phyloP scores from a whole-genome alignment of 345 rosid genomes.

The Citrus inodora region DNA sequence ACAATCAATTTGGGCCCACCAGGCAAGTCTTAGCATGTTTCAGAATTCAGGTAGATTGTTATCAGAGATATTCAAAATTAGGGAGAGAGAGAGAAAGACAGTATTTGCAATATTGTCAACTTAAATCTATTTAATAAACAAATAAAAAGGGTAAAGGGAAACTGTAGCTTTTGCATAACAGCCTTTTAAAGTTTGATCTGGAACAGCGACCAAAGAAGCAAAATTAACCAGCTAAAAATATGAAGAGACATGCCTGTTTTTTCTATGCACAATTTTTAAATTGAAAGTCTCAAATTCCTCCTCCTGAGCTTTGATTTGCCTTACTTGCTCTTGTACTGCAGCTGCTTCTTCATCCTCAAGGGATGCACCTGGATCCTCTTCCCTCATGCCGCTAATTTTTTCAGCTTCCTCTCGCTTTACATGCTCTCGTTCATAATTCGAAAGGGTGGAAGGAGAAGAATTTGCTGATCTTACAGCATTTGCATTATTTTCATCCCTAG shows the following conservation, averaged over 20 bases:
- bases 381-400: constrained; percentile 44
- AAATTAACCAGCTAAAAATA: constrained; percentile 10
- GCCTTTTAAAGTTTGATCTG: not conserved
- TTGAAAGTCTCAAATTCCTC: constrained; percentile 98
- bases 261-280: constrained; percentile 94
- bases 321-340: constrained; percentile 95
- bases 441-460: constrained; percentile 66
- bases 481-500: constrained; percentile 61
- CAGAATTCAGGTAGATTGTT: not conserved
- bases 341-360: constrained; percentile 94
- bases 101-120: not conserved
- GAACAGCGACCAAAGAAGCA: not conserved
- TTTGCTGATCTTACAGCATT: constrained; percentile 54
- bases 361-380: constrained; percentile 64
- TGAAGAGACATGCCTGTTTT: constrained; percentile 70
- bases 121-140: not conserved
- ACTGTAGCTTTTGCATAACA: not conserved
- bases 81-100: not conserved
- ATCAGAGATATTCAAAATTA: not conserved
- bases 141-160: not conserved
- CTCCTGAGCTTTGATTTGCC: constrained; percentile 95
- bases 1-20: not conserved
- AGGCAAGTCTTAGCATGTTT: not conserved
- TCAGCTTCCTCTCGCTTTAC: constrained; percentile 58
- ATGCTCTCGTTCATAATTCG: constrained; percentile 59